A percentile compares a stretch with the other conserved stretches of the same genome.
phyloP scores from a whole-genome alignment of 163 green algal species.

The Scenedesmus sp. region DNA sequence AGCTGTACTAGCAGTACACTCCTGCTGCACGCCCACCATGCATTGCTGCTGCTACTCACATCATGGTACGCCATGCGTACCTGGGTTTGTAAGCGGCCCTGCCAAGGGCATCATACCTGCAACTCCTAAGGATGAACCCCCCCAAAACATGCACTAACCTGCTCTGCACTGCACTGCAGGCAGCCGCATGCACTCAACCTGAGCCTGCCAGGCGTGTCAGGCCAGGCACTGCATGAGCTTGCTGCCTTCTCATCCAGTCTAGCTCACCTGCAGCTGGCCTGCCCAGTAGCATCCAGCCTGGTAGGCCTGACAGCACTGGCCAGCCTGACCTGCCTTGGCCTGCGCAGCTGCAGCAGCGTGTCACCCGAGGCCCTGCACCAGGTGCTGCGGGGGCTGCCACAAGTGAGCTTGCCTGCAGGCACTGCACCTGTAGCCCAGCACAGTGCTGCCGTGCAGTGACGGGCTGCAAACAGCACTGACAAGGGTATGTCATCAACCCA shows the following conservation, averaged over 20 bases:
- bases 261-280: slow-evolving; percentile 24
- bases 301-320: not conserved
- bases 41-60: not conserved
- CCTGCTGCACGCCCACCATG: not conserved
- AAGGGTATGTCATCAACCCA: not conserved
- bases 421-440: not conserved
- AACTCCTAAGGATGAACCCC: too few species aligned
- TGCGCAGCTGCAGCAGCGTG: slow-evolving; percentile 16
- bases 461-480: not conserved
- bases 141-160: not conserved
- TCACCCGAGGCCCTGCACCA: not conserved
- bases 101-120: too few species aligned
- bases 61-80: not conserved
- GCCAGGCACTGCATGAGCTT: slow-evolving; percentile 1
- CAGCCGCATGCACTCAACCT: slow-evolving; percentile 10
- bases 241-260: not conserved
- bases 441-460: not conserved
- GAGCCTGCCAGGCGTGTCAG: not conserved
- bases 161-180: not conserved
- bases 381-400: slow-evolving; percentile 26
- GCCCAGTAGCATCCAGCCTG: not conserved
- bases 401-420: not conserved
- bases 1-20: too few species aligned
- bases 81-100: too few species aligned
- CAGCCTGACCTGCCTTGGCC: slow-evolving; percentile 37